Percentiles rank a stretch among this genome's conserved stretches.
phyloP scores from a whole-genome alignment of 768 basidiomycete genomes.

The Exidia glandulosa region DNA sequence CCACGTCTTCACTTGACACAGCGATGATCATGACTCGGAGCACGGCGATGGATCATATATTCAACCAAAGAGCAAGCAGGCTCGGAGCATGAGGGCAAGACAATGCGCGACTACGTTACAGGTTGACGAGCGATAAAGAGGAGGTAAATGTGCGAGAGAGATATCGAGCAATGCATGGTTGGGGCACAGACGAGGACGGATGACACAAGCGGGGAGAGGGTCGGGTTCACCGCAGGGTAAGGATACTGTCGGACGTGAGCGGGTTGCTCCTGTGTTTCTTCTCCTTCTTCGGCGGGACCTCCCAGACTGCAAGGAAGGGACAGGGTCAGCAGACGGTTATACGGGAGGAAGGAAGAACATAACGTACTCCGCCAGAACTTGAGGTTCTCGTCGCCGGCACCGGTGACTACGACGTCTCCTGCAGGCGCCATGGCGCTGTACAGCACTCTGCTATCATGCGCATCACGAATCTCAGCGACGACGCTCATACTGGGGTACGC shows the following conservation, averaged over 20 bases:
- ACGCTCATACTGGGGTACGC: slow-evolving; percentile 77
- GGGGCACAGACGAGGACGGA: too few relatives aligned
- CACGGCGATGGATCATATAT: too few relatives aligned
- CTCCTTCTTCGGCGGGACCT: slow-evolving; percentile 44
- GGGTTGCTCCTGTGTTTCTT: slow-evolving; percentile 21
- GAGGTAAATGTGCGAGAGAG: too few relatives aligned
- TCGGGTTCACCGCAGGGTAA: slow-evolving; percentile 5
- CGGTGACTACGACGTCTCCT: slow-evolving; percentile 86
- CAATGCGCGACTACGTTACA: too few relatives aligned
- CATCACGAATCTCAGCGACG: slow-evolving; percentile 78
- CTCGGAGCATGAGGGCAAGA: too few relatives aligned
- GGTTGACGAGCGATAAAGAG: too few relatives aligned
- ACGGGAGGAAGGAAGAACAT: not conserved
- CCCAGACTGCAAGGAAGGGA: slow-evolving; percentile 41
- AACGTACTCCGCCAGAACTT: slow-evolving; percentile 70
- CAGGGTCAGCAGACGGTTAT: not conserved
- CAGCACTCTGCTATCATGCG: slow-evolving; percentile 85
- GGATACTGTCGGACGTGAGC: slow-evolving; percentile 5
- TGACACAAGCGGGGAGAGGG: too few relatives aligned
- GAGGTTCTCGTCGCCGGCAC: slow-evolving; percentile 89
- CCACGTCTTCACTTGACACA: too few relatives aligned
- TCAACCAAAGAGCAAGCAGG: too few relatives aligned
- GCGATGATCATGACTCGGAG: too few relatives aligned
- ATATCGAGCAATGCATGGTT: too few relatives aligned
- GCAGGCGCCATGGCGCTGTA: slow-evolving; percentile 78